These are phyloP conservation scores for Microbotryomycetes sp. DNA, from an alignment of 1,284 basidiomycete species.

Conservation along the genomic window DNA sequence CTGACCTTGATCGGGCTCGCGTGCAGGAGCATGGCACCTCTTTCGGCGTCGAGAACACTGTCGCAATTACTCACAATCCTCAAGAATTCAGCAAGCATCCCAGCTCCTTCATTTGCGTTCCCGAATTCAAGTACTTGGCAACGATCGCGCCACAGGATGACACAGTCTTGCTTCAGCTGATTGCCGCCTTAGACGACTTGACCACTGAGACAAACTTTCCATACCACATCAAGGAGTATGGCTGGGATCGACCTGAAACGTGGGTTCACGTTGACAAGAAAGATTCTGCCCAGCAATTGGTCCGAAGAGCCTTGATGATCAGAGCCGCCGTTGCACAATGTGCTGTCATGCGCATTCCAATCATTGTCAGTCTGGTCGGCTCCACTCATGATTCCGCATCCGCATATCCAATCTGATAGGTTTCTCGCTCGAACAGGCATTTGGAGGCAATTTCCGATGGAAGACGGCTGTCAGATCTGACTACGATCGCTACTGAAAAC, in stretches of 20 bases:
- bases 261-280: background rate
- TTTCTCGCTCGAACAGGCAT: too few species aligned
- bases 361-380: too few species aligned
- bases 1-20: too few species aligned
- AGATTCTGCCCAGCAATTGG: background rate
- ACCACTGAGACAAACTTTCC: constrained; percentile 21
- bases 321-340: background rate
- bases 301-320: background rate
- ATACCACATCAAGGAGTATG: constrained; percentile 7
- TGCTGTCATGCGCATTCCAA: background rate
- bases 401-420: too few species aligned
- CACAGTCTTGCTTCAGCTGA: constrained; percentile 17
- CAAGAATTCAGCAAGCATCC: constrained; percentile 13
- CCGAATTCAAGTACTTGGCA: constrained; percentile 5
- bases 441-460: background rate
- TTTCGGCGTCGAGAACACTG: constrained; percentile 15
- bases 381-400: too few species aligned
- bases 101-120: constrained; percentile 9
- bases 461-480: background rate
- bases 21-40: constrained; percentile 19
- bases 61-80: constrained; percentile 11
- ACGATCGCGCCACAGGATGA: constrained; percentile 3
- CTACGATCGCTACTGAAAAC: background rate
- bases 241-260: background rate
- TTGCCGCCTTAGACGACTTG: constrained; percentile 20